phyloP scores from a whole-genome alignment of 2,329 filamentous ascomycete genomes.

The Paraphaeosphaeria minitans region DNA sequence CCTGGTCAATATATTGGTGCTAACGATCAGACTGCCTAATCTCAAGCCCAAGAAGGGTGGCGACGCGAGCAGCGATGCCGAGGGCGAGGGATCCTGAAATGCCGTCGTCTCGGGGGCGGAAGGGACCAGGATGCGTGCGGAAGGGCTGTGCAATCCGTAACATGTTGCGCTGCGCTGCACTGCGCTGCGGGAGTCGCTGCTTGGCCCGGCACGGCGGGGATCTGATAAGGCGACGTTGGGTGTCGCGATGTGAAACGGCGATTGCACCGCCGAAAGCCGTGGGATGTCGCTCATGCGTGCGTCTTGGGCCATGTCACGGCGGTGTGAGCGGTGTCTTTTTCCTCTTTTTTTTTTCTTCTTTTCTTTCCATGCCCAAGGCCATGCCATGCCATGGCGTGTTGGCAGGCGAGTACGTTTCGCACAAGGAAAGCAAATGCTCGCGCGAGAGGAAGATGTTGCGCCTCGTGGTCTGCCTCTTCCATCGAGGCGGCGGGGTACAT shows the following conservation, averaged over 20 bases:
- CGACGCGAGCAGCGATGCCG: not conserved
- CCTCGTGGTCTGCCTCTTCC: not conserved
- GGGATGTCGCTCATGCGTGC: not conserved
- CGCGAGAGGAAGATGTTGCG: not conserved
- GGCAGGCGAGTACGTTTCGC: not conserved
- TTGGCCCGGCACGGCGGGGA: constrained; percentile 1
- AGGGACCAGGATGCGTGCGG: not conserved
- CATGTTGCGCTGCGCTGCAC: not conserved
- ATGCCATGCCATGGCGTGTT: not conserved
- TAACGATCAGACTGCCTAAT: constrained; percentile 61
- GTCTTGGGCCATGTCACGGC: not conserved
- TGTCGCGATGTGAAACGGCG: too few species aligned
- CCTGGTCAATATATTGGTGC: constrained; percentile 55
- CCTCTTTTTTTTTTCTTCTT: not conserved
- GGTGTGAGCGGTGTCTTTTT: not conserved
- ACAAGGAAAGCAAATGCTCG: not conserved
- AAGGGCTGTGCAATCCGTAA: not conserved
- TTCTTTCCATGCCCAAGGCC: too few species aligned
- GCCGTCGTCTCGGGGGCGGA: too few species aligned
- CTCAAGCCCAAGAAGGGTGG: constrained; percentile 28
- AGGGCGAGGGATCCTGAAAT: not conserved
- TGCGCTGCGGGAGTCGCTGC: too few species aligned
- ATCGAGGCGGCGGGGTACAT: not conserved
- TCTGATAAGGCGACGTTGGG: too few species aligned
- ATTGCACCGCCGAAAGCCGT: not conserved